Conservation (phyloP, 495 filamentous ascomycete genomes). For the Aspergillus bridgeri region DNA sequence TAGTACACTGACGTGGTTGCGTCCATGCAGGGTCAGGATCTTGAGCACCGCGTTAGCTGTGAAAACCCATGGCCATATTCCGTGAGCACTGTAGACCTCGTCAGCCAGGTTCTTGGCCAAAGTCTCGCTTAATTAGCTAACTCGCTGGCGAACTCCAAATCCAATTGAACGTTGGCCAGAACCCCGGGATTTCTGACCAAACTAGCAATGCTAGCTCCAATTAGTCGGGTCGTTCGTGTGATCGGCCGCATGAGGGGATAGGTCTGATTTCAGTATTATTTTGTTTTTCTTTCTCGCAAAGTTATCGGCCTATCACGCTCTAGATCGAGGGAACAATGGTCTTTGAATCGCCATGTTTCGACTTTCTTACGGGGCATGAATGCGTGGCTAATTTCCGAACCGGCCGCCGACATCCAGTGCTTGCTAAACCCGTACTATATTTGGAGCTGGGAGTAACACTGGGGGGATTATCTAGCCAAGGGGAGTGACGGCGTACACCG, state of each 20-base stretch:
- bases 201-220: conserved; percentile 17
- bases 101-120: not conserved
- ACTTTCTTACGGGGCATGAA: not conserved
- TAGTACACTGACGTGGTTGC: not conserved
- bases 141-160: not conserved
- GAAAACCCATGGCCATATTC: not conserved
- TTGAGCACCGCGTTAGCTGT: not conserved
- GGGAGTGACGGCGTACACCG: not conserved
- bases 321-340: conserved; percentile 11
- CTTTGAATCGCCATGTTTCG: conserved; percentile 1
- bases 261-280: conserved; percentile 13
- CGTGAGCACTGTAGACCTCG: conserved; percentile 1
- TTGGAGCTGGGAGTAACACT: not conserved
- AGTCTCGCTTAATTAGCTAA: not conserved
- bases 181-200: conserved; percentile 7
- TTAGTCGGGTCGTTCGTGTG: conserved; percentile 15
- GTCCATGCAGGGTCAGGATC: not conserved
- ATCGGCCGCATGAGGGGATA: conserved; percentile 20
- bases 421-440: not conserved
- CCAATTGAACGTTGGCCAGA: not conserved
- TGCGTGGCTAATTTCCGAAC: not conserved
- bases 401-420: not conserved
- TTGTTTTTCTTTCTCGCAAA: not conserved
- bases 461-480: not conserved
- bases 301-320: conserved; percentile 11